These are phyloP conservation scores for Globisporangium perplexum DNA, from an alignment of 352 stramenopile genomes.

Conservation along the genomic window DNA sequence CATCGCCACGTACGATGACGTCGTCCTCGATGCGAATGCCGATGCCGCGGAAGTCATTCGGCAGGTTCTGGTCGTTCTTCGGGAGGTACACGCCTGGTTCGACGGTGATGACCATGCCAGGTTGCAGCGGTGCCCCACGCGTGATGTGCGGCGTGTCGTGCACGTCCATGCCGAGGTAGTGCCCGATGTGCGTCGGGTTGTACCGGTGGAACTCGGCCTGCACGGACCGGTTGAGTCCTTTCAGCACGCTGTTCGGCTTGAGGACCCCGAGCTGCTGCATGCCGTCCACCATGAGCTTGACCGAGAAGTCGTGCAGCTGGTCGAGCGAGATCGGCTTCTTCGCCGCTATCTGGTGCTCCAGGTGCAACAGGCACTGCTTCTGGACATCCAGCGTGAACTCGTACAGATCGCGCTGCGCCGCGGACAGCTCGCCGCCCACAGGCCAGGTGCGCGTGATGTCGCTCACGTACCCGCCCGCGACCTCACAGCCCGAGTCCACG, in stretches of 20 bases:
- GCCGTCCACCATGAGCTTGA: constrained; percentile 59
- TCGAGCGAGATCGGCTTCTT: constrained; percentile 61
- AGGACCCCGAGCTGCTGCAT: constrained; percentile 66
- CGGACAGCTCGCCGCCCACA: constrained; percentile 36
- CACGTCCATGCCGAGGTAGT: constrained; percentile 82
- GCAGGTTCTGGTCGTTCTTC: constrained; percentile 57
- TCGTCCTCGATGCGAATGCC: constrained; percentile 86
- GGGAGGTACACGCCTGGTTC: constrained; percentile 83
- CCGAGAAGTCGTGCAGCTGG: constrained; percentile 68
- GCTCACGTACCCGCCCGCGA: constrained; percentile 71
- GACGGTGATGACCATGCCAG: constrained; percentile 80
- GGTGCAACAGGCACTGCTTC: constrained; percentile 58
- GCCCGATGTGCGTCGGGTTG: constrained; percentile 82
- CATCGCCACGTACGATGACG: constrained; percentile 49
- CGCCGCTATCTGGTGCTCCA: constrained; percentile 33
- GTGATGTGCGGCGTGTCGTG: constrained; percentile 77
- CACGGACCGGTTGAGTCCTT: constrained; percentile 21
- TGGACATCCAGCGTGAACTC: constrained; percentile 76
- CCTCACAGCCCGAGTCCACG: constrained; percentile 80
- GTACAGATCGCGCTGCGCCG: constrained; percentile 58
- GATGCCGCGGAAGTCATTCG: constrained; percentile 72
- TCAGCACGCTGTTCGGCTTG: constrained; percentile 15
- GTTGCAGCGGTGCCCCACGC: constrained; percentile 41
- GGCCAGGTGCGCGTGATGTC: constrained; percentile 84
- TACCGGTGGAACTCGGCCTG: constrained; percentile 71